Base-by-base conservation (phyloP, 257 asterid species). In the Nicotiana undulata region DNA sequence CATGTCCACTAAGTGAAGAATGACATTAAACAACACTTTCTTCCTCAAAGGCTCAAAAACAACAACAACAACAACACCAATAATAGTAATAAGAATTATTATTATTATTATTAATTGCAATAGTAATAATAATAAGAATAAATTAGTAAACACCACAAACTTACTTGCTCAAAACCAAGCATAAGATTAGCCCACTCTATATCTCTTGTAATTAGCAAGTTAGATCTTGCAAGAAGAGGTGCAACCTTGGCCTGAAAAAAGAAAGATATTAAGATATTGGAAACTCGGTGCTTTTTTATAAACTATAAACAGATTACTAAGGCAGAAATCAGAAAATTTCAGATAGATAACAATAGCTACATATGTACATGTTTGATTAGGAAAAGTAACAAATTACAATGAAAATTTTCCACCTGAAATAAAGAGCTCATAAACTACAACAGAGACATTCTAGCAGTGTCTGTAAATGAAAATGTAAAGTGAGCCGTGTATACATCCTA, bases 101-200 rank as follows among this genome's bases (percentile, higher is more conserved):
- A 26, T 26, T 26, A 26, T 26, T 26, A 26, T 26, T 26, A 26
- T 26, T 26, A 26, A 26, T 26, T 26, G 28, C 28, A 26, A 24
- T 40, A 2, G 72, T 37, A 51, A 67, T 22, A 40, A 52, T 26
- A 49, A 59, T n/a, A n/a, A 56, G 12, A 29, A 37, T 10, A 52
- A 60, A 51, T 77, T 59, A 80, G 63, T 52, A 86, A 76, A 83
- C 40, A 46, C 64, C 83, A 49, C 65, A 77, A 82, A 66, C 83
- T 85, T 86, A 93, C 98, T 94, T 95, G 99, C 94, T 95, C 99
- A 86, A 95, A 90, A 85, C 97, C 97, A 75, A 89, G 85, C 83
- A 91, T 91, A 88, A 95, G 92, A 85, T 95, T 95, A 53, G 95
- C 97, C 99, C 99, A 95, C 85, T 95, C 99, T 82, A 95, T 93